A percentile compares a stretch with the other conserved stretches of the same genome.
Conservation (phyloP, 2,329 filamentous ascomycete genomes). For the Orbilia oligospora region DNA sequence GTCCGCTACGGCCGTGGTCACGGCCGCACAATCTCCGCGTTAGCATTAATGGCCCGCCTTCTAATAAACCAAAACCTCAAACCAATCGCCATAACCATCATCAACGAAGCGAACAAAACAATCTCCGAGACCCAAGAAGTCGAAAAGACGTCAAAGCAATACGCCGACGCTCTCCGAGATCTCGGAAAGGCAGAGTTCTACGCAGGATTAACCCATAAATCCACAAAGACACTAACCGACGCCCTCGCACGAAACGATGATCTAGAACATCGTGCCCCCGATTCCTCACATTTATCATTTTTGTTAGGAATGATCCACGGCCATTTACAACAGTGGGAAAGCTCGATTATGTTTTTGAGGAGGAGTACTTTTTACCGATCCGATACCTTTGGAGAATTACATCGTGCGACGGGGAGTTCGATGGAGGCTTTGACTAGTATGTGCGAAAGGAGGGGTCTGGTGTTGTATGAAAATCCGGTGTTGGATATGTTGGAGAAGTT, state of each 20-base stretch:
- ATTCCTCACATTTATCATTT: conserved; percentile 53
- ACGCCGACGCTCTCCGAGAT: conserved; percentile 52
- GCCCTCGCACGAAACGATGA: conserved; percentile 53
- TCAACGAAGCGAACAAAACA: conserved; percentile 21
- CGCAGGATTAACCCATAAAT: conserved; percentile 33
- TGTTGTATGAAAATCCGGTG: conserved; percentile 48
- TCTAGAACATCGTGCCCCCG: conserved; percentile 43
- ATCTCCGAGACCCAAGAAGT: conserved; percentile 25
- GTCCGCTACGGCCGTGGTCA: conserved; percentile 35
- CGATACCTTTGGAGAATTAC: conserved; percentile 55
- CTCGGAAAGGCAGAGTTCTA: conserved; percentile 57
- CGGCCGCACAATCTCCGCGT: conserved; percentile 46
- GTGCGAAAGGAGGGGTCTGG: conserved; percentile 40
- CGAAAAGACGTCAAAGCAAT: conserved; percentile 51
- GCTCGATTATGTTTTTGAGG: conserved; percentile 46
- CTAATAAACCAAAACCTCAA: conserved; percentile 39
- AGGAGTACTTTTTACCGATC: conserved; percentile 46
- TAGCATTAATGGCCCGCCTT: conserved; percentile 41
- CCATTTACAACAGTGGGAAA: conserved; percentile 52
- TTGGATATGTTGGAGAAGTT: conserved; percentile 52
- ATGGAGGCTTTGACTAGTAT: conserved; percentile 53
- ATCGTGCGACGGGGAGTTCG: conserved; percentile 48
- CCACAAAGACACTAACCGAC: conserved; percentile 33
- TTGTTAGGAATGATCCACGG: conserved; percentile 50
- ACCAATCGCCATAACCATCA: conserved; percentile 29